phyloP scores from a whole-genome alignment of 75 land plant genomes.

The Isoetes taiwanensis region DNA sequence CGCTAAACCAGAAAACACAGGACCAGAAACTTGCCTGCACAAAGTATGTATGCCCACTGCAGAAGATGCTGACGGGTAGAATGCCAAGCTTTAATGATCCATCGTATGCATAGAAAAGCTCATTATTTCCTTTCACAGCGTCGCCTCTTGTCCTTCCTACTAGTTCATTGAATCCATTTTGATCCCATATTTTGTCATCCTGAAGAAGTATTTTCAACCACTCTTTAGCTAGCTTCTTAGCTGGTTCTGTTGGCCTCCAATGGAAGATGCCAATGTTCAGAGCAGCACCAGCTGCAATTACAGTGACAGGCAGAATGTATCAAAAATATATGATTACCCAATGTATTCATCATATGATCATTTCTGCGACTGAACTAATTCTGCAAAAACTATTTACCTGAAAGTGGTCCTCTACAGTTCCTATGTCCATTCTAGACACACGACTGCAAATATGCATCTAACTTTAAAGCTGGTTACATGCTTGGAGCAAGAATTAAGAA shows the following conservation, averaged over 20 bases:
- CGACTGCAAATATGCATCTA: too few species aligned
- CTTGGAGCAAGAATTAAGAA: too few species aligned
- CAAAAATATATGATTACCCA: background rate
- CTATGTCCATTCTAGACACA: too few species aligned
- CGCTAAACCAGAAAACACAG: too few species aligned
- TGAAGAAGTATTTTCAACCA: constrained; percentile 63
- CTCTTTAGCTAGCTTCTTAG: constrained; percentile 60
- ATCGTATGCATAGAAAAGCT: constrained; percentile 75
- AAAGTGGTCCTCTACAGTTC: too few species aligned
- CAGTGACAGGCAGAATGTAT: too few species aligned
- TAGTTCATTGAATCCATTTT: constrained; percentile 88
- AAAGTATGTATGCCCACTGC: constrained; percentile 98
- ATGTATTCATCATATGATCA: background rate
- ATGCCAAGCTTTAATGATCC: constrained; percentile 73
- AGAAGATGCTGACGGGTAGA: constrained; percentile 84
- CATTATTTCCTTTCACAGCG: constrained; percentile 53
- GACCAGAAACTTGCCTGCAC: constrained; percentile 97
- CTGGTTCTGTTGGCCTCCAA: constrained; percentile 70
- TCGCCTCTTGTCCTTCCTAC: constrained; percentile 52
- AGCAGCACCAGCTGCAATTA: constrained; percentile 50
- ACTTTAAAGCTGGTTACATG: too few species aligned
- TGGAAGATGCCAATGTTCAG: constrained; percentile 84
- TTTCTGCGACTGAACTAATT: too few species aligned
- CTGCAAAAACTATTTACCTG: too few species aligned
- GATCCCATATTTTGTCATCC: constrained; percentile 94